Conservation (phyloP, 2,329 filamentous ascomycete genomes). For the Ceratocystis eucalypticola region DNA sequence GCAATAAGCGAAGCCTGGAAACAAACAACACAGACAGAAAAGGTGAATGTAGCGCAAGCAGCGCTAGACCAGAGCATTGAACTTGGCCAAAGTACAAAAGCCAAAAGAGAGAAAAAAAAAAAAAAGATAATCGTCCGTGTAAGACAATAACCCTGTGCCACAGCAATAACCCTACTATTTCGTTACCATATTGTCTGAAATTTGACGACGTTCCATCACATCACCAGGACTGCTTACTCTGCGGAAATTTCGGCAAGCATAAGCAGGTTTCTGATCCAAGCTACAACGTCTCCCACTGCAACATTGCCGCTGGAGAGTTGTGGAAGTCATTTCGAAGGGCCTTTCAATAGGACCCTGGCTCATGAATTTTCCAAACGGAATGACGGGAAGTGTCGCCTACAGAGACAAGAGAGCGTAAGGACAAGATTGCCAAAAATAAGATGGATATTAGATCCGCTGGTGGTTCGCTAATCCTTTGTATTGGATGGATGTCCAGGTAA, state of each 20-base stretch:
- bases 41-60: not conserved
- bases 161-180: not conserved
- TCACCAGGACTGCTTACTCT: not conserved
- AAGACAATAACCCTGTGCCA: not conserved
- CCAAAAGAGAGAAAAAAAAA: not conserved
- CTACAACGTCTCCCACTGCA: not conserved
- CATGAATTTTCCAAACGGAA: not conserved
- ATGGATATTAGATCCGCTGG: not conserved
- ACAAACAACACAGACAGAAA: not conserved
- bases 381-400: not conserved
- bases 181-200: not conserved
- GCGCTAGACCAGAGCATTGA: not conserved
- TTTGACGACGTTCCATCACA: not conserved
- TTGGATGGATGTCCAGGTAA: not conserved
- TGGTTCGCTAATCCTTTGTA: not conserved
- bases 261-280: not conserved
- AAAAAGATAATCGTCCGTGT: not conserved
- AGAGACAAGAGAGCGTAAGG: not conserved
- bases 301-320: not conserved
- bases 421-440: not conserved
- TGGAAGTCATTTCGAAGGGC: not conserved
- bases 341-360: not conserved
- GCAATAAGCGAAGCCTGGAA: not conserved
- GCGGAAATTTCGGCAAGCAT: not conserved
- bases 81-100: not conserved